Conservation (phyloP, 2,329 filamentous ascomycete species). For the Nemania serpens region DNA sequence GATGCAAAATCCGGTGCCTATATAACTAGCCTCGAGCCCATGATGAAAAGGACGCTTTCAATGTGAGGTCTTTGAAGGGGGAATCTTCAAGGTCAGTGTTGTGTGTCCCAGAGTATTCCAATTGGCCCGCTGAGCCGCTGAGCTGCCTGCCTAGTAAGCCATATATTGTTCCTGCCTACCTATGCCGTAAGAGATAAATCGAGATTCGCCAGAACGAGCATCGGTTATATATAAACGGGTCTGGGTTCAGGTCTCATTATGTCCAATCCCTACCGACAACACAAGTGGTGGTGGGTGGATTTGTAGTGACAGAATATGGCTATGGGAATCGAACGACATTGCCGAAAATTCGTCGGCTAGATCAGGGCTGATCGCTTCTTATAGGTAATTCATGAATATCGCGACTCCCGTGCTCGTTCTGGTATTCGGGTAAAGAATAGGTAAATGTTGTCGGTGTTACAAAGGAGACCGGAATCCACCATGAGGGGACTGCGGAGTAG, state of each 20-base stretch:
- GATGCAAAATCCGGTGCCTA: neutral
- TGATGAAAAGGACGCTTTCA: neutral
- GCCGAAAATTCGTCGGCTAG: no score
- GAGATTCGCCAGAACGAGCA: neutral
- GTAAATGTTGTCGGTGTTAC: no score
- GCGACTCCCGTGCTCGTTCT: no score
- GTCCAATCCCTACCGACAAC: no score
- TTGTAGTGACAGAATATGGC: no score
- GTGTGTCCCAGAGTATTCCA: neutral
- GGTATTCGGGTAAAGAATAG: no score
- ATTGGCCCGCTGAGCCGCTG: neutral
- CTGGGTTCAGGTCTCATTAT: neutral
- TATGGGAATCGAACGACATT: no score
- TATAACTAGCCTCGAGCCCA: neutral
- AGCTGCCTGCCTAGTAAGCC: neutral
- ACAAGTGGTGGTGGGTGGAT: no score
- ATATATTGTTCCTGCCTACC: neutral
- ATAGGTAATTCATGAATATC: no score
- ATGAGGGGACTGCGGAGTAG: no score
- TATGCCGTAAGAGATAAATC: neutral
- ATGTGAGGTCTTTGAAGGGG: neutral
- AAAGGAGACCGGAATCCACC: no score
- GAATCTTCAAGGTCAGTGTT: neutral
- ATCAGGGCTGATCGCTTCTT: no score
- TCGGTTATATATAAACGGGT: neutral